Evolutionary conservation across 2,329 filamentous ascomycete species (phyloP), one percentile per base, ranked within the genome.

Genomic region (Diatrype stigma): DNA sequence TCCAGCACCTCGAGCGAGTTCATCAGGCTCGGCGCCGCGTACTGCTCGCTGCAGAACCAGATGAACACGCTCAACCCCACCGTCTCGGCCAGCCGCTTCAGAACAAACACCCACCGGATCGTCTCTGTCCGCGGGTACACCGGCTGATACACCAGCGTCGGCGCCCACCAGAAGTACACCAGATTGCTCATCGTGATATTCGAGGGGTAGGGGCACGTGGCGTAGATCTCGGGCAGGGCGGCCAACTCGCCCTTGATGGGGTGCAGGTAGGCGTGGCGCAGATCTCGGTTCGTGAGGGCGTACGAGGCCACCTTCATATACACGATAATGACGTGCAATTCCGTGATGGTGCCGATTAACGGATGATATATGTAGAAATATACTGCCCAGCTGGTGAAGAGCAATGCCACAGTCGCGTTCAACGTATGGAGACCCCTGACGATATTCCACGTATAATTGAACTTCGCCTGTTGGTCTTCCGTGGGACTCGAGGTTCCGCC

Each of bases 251-350:
- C 80, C 49, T 79, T 78, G 40, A 77, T 75, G 2, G 90, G 89
- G 63, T 95, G 89, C 21, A 97, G 79, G 66, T 90, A 90, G 17
- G 93, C 90, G 66, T 96, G 90, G 38, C 94, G 88, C 32, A 99
- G 81, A 67, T 99, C 94, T 57, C 94, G 86, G 70, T 99, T 99
- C 23, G 94, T 97, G 63, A 97, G 89, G 22, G 93, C 94, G 66
- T 97, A 99, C 0, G 92, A 96, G 57, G 90, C 89, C 30, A 89
- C 92, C 75, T 99, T 99, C 63, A 99, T 81, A 86, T 92, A 96
- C 47, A 97, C 92, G 50, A 97, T 89, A 62, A 97, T 85, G 56
- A 92, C 91, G 67, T 99, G 94, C 54, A 96, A 73, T 70, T 97
- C 89, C 56, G 89, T 91, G 46, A 96, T 74, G 1, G 91, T 96